Evolutionary conservation across 169 alveolate genomes (phyloP), one percentile per base, ranked within the genome.

Genomic region (Babesia bigemina): DNA sequence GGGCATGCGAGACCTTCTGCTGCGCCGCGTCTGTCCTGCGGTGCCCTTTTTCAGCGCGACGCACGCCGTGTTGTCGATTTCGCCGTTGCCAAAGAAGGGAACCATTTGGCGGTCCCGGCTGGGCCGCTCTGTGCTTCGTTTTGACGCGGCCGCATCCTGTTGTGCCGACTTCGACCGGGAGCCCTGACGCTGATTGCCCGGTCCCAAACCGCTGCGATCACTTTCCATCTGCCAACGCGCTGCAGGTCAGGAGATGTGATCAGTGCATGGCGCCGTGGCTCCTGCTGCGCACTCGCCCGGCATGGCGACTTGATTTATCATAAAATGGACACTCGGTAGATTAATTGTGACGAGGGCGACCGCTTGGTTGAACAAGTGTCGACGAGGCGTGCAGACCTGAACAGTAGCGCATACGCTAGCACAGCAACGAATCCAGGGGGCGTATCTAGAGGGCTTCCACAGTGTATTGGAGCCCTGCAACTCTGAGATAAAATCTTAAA

Each of bases 31-130:
- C 50, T 1, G n/a, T 16, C 19, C 19, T 1, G 50, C 17, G 50
- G 7, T 0, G 50, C 14, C 14, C 4, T 45, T 16, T 10, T 16
- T 45, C 19, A 45, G 50, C 50, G 14, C 19, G 14, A 45, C 14
- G 19, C 14, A 45, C 19, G 50, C 19, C n/a, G 50, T 16, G 19
- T 45, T 16, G n/a, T 45, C 19, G 50, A 29, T 33, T 55, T 62
- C 76, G 3, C 47, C 76, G 58, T 67, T 39, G 45, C 56, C 28
- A 52, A 67, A 67, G 56, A 67, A 67, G 24, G 76, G 76, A 2
- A 36, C 45, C 76, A 50, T 67, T 12, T 45, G 26, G 36, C 73
- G 73, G 21, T 12, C 60, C 60, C 21, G 2, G 24, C 17, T 47
- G 39, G 42, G 47, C 13, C 2, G 52, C 65, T 45, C 59, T 14